Conservation (phyloP, 305 asterid species). For the Fraxinus sp. region DNA sequence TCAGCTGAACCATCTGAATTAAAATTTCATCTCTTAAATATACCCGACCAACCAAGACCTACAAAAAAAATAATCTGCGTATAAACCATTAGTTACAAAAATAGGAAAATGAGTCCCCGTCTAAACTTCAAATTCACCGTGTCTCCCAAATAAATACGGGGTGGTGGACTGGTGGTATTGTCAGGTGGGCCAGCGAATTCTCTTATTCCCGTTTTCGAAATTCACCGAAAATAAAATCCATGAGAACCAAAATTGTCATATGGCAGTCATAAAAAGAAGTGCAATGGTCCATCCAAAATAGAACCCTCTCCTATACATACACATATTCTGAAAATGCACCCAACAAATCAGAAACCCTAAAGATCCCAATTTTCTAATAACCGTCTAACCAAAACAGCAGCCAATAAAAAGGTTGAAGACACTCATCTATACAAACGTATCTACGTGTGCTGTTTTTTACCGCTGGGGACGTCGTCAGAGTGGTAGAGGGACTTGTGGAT, state of each 20-base stretch:
- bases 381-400: not conserved
- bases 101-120: not conserved
- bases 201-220: not conserved
- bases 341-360: not conserved
- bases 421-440: not conserved
- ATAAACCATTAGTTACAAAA: not conserved
- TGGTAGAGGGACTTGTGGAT: conserved; percentile 69
- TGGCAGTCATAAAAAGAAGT: not conserved
- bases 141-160: not conserved
- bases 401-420: not conserved
- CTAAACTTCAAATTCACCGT: not conserved
- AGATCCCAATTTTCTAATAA: not conserved
- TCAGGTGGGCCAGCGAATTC: not conserved
- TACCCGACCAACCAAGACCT: not conserved
- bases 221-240: not conserved
- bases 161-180: not conserved
- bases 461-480: conserved; percentile 79
- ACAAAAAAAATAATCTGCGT: not conserved
- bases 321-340: not conserved
- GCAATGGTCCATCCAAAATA: not conserved
- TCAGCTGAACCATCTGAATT: not conserved
- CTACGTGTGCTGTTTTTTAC: conserved; percentile 25
- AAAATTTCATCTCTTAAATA: not conserved
- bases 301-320: not conserved
- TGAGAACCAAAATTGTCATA: not conserved